Evolutionary conservation across 345 rosid genomes (phyloP), one percentile per base, ranked within the genome.

Genomic region (Eucalyptus shirleyi): DNA sequence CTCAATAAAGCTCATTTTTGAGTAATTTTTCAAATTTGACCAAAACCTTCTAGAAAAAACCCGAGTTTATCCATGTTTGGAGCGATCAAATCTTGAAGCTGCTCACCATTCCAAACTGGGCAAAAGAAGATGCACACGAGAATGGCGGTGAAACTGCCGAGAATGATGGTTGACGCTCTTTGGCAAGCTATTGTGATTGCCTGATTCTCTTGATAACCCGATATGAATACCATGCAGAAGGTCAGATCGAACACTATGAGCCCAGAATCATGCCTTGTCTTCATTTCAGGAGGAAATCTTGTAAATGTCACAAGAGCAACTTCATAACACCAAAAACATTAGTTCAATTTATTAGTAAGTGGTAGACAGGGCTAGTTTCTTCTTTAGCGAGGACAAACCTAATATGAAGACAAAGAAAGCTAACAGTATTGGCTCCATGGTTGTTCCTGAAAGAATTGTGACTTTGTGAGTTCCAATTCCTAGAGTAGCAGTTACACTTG

Each of bases 91-190:
- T 91, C 88, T 86, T 94, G 95, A 88, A 94, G 94, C 50, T 92
- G 93, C 50, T 90, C 83, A 7, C 95, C 93, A n/a, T 81, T 89
- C 94, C 94, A 94, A 30, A 90, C 92, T 8, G 94, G 94, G 59
- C 37, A 93, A 80, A 92, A 19, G 30, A 88, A 47, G 34, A 86
- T 72, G 72, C 89, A 92, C 16, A 90, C 72, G 15, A 90, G 0
- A 9, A 93, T 24, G 83, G 90, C 49, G 14, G 53, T 40, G 11
- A 44, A 62, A 55, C 69, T 88, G 34, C 94, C 91, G 1, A 92
- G 90, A 56, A 91, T 2, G 23, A 93, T 89, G 28, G 93, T 92
- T 15, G 87, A 62, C 13, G 77, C 30, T 60, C 94, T 92, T 21
- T 62, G 83, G 45, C 42, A 86, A 1, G 93, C 92, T 80, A 92